A percentile compares a stretch with the other conserved stretches of the same genome.
phyloP scores from a whole-genome alignment of 192 early-diverging fungal genomes.

The Umbelopsis sp. region DNA sequence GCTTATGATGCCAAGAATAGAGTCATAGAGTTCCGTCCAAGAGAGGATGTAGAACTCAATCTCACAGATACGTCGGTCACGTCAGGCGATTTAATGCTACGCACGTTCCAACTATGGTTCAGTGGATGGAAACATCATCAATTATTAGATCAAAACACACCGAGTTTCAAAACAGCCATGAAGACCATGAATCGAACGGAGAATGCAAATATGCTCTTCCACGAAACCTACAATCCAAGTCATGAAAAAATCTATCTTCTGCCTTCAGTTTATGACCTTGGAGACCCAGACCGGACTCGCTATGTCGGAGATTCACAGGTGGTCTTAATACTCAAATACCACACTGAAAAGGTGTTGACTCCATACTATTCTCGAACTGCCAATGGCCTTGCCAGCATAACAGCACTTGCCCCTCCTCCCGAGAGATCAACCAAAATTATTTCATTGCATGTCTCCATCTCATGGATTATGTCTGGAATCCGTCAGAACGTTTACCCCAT shows the following conservation, averaged over 20 bases:
- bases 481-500: not conserved
- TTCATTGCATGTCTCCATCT: not conserved
- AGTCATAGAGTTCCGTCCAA: constrained; percentile 32
- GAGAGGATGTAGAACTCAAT: not conserved
- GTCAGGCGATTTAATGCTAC: not conserved
- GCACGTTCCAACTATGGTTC: constrained; percentile 28
- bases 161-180: not conserved
- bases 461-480: constrained; percentile 12
- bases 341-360: not conserved
- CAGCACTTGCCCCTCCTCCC: not conserved
- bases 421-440: not conserved
- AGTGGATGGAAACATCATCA: constrained; percentile 14
- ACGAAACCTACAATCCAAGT: constrained; percentile 28
- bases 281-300: not conserved
- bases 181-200: constrained; percentile 3
- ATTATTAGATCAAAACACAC: not conserved
- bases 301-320: constrained; percentile 34
- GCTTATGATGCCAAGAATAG: constrained; percentile 21
- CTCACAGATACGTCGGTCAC: not conserved
- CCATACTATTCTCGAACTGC: not conserved
- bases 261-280: not conserved
- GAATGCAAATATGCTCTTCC: constrained; percentile 21
- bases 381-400: not conserved
- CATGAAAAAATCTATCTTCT: constrained; percentile 25
- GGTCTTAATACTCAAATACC: constrained; percentile 23